Evolutionary conservation across 148 eudicot genomes (phyloP).

Genomic region (Vaccinium darrowii): DNA sequence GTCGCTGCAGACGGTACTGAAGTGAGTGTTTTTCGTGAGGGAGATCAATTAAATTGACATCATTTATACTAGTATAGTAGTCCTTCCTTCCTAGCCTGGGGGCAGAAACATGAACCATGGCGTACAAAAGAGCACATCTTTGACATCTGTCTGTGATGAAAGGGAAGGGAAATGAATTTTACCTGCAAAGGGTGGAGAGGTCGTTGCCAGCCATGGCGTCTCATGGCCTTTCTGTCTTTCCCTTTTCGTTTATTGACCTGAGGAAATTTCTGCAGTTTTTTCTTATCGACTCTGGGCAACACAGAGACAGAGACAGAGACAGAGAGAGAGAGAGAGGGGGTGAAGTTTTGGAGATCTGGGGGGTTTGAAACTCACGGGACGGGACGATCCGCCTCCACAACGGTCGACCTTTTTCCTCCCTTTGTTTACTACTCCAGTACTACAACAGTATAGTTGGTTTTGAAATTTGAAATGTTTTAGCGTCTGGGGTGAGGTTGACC

Average conservation of each 20-base stretch:
- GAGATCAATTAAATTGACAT: neutral
- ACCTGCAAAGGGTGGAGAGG: constrained; percentile 96
- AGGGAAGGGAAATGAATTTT: neutral
- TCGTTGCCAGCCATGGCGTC: constrained; percentile 95
- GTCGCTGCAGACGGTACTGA: neutral
- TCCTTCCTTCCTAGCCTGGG: neutral
- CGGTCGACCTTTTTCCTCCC: neutral
- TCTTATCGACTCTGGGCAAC: neutral
- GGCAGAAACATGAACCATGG: neutral
- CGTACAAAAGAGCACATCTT: neutral
- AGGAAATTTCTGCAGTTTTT: constrained; percentile 1
- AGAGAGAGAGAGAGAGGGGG: neutral
- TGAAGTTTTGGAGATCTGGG: constrained; percentile 2
- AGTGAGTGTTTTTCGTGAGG: neutral
- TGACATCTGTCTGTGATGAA: neutral
- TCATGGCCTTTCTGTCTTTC: constrained; percentile 17
- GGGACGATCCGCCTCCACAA: neutral
- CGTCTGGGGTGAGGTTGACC: neutral
- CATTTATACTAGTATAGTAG: neutral
- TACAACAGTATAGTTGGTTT: neutral
- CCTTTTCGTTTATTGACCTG: neutral
- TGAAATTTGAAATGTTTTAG: constrained; percentile 1
- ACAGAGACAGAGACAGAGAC: neutral
- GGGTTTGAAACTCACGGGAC: neutral
- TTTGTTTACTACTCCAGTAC: neutral